These are phyloP conservation scores for Colletotrichum cuscutae DNA, from an alignment of 2,329 filamentous ascomycete species.

Conservation along the genomic window DNA sequence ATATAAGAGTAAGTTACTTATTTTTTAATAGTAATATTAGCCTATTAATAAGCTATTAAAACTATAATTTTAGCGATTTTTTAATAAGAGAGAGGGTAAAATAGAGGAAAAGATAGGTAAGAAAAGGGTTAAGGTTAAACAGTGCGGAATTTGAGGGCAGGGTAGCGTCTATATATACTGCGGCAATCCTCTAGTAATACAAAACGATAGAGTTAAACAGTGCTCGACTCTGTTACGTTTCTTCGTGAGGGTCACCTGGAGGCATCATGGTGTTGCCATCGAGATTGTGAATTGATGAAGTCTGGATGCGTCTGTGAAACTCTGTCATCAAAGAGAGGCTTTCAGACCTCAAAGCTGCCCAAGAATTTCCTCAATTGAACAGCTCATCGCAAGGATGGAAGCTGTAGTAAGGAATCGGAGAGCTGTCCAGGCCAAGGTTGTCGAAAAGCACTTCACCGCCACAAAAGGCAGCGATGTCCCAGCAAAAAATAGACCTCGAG, in stretches of 20 bases:
- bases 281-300: conserved; percentile 1
- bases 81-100: too few relatives aligned
- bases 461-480: conserved; percentile 20
- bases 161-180: too few relatives aligned
- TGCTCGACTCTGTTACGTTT: neutral
- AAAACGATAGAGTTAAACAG: too few relatives aligned
- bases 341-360: neutral
- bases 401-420: conserved; percentile 10
- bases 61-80: too few relatives aligned
- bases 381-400: conserved; percentile 19
- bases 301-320: neutral
- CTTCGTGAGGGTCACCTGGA: neutral
- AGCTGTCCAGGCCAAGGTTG: conserved; percentile 10
- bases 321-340: neutral
- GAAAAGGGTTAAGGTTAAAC: too few relatives aligned
- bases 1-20: too few relatives aligned
- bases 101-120: too few relatives aligned
- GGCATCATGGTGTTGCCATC: conserved; percentile 6
- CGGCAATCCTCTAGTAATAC: too few relatives aligned
- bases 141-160: too few relatives aligned
- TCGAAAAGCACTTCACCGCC: conserved; percentile 28
- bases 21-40: too few relatives aligned
- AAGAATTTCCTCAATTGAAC: neutral
- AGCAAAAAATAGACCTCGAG: neutral
- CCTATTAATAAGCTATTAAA: too few relatives aligned